Conservation (phyloP, 2,329 filamentous ascomycete species). For the Cadophora sp. region DNA sequence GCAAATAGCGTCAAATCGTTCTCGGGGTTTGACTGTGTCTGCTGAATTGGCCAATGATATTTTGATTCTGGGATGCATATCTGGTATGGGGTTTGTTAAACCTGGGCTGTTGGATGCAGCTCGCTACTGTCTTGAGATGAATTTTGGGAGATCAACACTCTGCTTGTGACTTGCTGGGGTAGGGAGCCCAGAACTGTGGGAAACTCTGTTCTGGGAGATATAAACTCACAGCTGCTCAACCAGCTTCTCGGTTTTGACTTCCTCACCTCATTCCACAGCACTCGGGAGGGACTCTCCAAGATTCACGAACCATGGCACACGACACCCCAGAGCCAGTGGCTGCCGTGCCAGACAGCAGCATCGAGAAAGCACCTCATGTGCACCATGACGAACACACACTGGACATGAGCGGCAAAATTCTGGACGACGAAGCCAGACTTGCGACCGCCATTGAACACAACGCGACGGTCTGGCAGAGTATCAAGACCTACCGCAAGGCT, state of each 20-base stretch:
- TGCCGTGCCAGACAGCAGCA: not conserved
- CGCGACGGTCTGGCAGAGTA: conserved; percentile 21
- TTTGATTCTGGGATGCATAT: not conserved
- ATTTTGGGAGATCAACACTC: not conserved
- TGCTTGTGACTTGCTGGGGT: conserved; percentile 1
- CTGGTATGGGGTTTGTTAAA: not conserved
- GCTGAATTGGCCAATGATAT: not conserved
- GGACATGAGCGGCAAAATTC: conserved; percentile 5
- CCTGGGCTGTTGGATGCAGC: not conserved
- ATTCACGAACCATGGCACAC: not conserved
- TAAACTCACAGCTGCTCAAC: not conserved
- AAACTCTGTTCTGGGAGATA: not conserved
- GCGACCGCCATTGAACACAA: conserved; percentile 14
- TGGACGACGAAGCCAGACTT: conserved; percentile 13
- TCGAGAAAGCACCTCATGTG: conserved; percentile 9
- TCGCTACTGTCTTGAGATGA: not conserved
- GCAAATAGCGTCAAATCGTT: not conserved
- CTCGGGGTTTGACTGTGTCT: not conserved
- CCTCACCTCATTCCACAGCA: not conserved
- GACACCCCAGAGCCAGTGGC: not conserved
- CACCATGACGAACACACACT: conserved; percentile 8
- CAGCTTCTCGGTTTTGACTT: not conserved
- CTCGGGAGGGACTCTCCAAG: not conserved
- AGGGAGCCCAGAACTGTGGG: not conserved
- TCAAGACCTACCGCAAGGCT: conserved; percentile 67